Percentiles rank a stretch among this genome's conserved stretches.
Conservation (phyloP, 2,329 filamentous ascomycete genomes). For the Aspergillus quadricinctus region DNA sequence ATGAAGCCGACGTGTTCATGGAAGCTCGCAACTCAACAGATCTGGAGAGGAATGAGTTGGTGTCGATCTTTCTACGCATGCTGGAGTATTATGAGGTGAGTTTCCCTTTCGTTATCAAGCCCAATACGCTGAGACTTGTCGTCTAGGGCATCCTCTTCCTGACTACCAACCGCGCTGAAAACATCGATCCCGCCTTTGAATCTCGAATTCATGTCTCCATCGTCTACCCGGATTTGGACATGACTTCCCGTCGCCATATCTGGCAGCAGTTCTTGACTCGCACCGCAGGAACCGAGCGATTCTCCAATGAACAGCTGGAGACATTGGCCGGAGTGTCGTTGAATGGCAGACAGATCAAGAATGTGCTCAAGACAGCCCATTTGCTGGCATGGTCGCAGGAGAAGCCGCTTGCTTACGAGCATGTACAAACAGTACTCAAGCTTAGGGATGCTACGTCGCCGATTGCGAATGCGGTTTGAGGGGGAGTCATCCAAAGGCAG, state of each 20-base stretch:
- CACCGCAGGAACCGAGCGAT: constrained; percentile 11
- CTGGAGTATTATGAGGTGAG: constrained; percentile 27
- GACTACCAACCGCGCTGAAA: constrained; percentile 43
- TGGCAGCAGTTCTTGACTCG: constrained; percentile 44
- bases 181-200: constrained; percentile 45
- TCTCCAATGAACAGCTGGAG: constrained; percentile 22
- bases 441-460: constrained; percentile 2
- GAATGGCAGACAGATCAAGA: constrained; percentile 43
- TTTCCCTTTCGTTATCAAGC: background rate
- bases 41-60: constrained; percentile 44
- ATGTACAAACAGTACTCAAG: constrained; percentile 17
- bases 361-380: constrained; percentile 41
- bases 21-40: constrained; percentile 36
- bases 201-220: constrained; percentile 41
- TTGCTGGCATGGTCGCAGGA: constrained; percentile 31
- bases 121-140: constrained; percentile 30
- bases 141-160: constrained; percentile 44
- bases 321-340: constrained; percentile 18
- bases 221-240: constrained; percentile 39
- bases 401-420: constrained; percentile 14
- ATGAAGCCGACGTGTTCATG: constrained; percentile 41
- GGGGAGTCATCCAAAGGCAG: background rate
- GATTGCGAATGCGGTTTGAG: background rate
- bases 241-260: constrained; percentile 33
- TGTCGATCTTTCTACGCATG: constrained; percentile 34